Evolutionary conservation across 1,139 yeast genomes (phyloP), one percentile per base, ranked within the genome.

Genomic region (Nakaseomyces nivariensis): DNA sequence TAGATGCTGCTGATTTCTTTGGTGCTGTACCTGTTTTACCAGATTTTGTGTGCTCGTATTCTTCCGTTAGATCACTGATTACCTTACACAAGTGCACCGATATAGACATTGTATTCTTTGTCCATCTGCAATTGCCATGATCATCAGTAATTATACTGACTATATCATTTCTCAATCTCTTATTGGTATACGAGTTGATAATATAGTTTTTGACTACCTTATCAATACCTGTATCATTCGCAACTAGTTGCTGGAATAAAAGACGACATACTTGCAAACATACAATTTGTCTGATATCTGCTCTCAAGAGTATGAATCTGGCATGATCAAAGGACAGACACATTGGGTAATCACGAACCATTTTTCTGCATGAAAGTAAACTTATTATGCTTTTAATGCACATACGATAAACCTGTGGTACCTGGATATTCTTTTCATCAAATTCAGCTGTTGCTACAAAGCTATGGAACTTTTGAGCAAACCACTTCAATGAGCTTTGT

Each of bases 101-200:
- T 54, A 88, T 78, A 31, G 85, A 74, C 54, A 81, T 77, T 37
- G 87, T 79, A 64, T 88, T 87, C 62, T 87, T 79, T 1, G 96
- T 87, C 96, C 96, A 88, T 70, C 88, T 85, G 54, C 86, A 80
- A 63, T 85, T 86, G 3, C 96, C 96, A 61, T 82, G 84, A 52
- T 84, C 86, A 68, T 87, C 95, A 47, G 89, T 80, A 25, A 87
- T 88, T 49, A 88, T 85, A 31, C 92, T 85, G 54, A 85, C 70
- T 43, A 88, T 78, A 59, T 86, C 94, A 38, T 66, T 72, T 60
- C 77, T 78, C 52, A 77, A 61, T 46, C 60, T 64, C 43, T 66
- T 60, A 13, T 58, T 58, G 4, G 63, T 53, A 46, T 56, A 69
- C 51, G 53, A 55, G 31, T 53, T 59, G 58, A 48, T 60, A 46